Evolutionary conservation across 192 early-diverging fungal species (phyloP).

Genomic region (Pilobolus umbonatus): DNA sequence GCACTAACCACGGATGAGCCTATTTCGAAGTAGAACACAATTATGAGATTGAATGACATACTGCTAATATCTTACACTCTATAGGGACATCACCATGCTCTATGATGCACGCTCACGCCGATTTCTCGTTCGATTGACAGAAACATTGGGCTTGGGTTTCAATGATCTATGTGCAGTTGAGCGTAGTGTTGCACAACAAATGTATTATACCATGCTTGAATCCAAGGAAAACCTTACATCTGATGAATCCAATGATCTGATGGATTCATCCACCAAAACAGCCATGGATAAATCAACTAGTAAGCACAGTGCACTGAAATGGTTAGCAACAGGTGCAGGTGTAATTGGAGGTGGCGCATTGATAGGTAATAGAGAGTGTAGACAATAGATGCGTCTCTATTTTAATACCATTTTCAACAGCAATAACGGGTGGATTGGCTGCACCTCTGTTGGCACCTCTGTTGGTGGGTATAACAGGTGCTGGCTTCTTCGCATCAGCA

Average conservation of each 20-base stretch:
- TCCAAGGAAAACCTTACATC: not conserved
- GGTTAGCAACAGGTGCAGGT: slow-evolving; percentile 49
- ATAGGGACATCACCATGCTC: slow-evolving; percentile 1
- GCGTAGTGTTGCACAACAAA: slow-evolving; percentile 44
- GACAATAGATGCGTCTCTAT: no score
- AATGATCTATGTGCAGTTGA: slow-evolving; percentile 36
- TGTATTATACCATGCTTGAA: slow-evolving; percentile 42
- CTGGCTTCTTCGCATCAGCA: slow-evolving; percentile 47
- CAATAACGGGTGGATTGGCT: slow-evolving; percentile 40
- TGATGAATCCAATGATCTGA: slow-evolving; percentile 3
- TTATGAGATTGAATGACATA: not conserved
- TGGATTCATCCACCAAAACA: slow-evolving; percentile 29
- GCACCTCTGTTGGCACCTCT: slow-evolving; percentile 51
- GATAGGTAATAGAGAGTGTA: slow-evolving; percentile 38
- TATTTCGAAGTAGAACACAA: not conserved
- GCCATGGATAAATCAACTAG: slow-evolving; percentile 43
- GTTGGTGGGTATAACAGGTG: slow-evolving; percentile 43
- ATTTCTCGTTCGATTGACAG: slow-evolving; percentile 38
- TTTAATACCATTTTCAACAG: slow-evolving; percentile 10
- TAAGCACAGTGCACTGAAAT: slow-evolving; percentile 45
- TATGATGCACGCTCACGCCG: slow-evolving; percentile 51
- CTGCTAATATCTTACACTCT: not conserved
- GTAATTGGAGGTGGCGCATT: slow-evolving; percentile 52
- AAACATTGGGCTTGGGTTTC: slow-evolving; percentile 24
- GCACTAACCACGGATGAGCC: not conserved